Base-by-base conservation (phyloP, 352 stramenopile genomes). In the Globisporangium nodosum region DNA sequence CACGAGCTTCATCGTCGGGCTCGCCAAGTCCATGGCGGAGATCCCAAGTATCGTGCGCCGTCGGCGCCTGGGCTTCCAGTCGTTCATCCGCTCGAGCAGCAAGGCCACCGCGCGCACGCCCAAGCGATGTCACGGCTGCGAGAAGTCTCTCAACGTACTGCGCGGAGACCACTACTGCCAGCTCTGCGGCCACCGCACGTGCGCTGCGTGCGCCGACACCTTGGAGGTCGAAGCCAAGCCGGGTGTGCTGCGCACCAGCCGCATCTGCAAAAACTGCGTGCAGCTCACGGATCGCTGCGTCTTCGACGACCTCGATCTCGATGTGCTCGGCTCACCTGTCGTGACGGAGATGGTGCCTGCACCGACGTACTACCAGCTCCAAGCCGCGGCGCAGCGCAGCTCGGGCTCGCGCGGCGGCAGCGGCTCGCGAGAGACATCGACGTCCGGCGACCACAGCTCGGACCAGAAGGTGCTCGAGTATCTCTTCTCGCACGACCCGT, bases 101-200 rank as follows among this genome's bases (percentile, higher is more conserved):
- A 74, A 67, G 49, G 24, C 52, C 5, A n/a, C 35, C 3, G 47
- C 49, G 37, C 63, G 63, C 40, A 46, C 52, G 13, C 52, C 54
- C 52, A 72, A 70, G 55, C 54, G 24, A 30, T 78, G 66, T 58
- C 67, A 68, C 31, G 58, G 71, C 11, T 78, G 66, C 56, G 52
- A 56, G 35, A 78, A 78, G 42, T 61, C 58, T 27, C 68, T 78
- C 42, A 50, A 59, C 18, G 21, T 78, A 8, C 20, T 74, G 42
- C 63, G 63, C 3, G 56, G 59, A 20, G 60, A 71, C 2, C 51
- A 69, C 21, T 66, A 61, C 45, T 78, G 73, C 39, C 65, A 76
- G 50, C 47, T 83, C 18, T 83, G 70, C 31, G 70, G 73, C 18
- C 69, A 65, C 33, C 68, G 70, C 31, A 68, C 70, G 21, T 83